Percentiles rank a stretch among this genome's conserved stretches.
Conservation (phyloP, 2,329 filamentous ascomycete genomes). For the Plenodomus lindquistii region DNA sequence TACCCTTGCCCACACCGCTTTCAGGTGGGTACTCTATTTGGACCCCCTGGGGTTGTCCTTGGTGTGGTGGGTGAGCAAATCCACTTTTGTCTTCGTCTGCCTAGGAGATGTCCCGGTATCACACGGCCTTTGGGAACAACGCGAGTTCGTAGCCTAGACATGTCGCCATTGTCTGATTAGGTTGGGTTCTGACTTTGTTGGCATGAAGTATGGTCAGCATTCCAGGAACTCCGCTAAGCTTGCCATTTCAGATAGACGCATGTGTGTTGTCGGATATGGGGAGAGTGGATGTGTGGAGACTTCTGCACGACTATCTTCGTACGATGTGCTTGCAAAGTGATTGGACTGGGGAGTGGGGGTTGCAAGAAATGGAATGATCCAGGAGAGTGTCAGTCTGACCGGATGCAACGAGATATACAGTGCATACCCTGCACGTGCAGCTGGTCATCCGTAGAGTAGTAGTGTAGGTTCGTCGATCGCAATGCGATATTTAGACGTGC, state of each 20-base stretch:
- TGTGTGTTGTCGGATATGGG: neutral
- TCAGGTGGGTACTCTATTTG: neutral
- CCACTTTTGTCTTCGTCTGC: neutral
- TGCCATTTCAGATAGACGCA: neutral
- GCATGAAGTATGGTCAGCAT: too few species aligned
- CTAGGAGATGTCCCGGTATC: neutral
- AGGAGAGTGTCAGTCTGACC: too few species aligned
- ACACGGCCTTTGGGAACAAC: neutral
- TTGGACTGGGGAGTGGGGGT: neutral
- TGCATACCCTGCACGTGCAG: too few species aligned
- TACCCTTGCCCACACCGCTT: neutral
- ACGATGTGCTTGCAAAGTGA: neutral
- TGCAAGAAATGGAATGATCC: neutral
- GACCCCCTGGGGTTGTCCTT: neutral
- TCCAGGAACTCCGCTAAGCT: neutral
- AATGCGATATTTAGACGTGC: too few species aligned
- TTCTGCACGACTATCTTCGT: neutral
- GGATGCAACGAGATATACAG: too few species aligned
- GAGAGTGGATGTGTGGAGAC: neutral
- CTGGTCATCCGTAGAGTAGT: too few species aligned
- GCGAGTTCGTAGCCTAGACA: neutral
- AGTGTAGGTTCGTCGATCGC: too few species aligned
- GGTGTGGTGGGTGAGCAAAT: neutral
- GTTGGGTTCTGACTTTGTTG: neutral
- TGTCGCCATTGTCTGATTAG: neutral